Evolutionary conservation across 805 yeast species (phyloP).

Genomic region (Yarrowia porcina): DNA sequence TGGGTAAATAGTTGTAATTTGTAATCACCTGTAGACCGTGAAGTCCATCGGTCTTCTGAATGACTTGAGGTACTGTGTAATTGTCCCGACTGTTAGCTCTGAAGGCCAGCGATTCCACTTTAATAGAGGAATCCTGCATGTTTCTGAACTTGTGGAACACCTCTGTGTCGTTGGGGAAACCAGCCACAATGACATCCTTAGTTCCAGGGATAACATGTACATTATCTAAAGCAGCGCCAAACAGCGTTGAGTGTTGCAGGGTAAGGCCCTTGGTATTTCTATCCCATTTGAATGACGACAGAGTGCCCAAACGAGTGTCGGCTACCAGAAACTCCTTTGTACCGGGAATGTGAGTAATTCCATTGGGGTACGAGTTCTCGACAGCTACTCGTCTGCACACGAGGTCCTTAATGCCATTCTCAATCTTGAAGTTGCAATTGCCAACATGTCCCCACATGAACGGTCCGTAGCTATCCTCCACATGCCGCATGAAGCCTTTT

Average conservation of each 20-base stretch:
- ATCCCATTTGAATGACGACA: background rate
- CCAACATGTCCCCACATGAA: conserved; percentile 7
- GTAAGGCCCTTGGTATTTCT: background rate
- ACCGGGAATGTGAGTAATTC: background rate
- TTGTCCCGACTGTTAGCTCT: background rate
- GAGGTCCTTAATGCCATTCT: background rate
- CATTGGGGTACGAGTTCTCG: conserved; percentile 7
- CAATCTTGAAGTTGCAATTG: conserved; percentile 11
- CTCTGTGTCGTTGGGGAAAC: background rate
- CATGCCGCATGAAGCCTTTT: background rate
- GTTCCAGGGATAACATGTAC: conserved; percentile 1
- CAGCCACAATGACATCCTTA: conserved; percentile 6
- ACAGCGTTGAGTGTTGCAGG: background rate
- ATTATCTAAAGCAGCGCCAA: conserved; percentile 8
- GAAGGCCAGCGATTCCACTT: background rate
- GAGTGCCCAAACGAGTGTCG: background rate
- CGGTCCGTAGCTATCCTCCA: background rate
- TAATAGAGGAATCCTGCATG: background rate
- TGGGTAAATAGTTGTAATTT: background rate
- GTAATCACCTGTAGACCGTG: conserved; percentile 1
- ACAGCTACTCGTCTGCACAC: conserved; percentile 1
- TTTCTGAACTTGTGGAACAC: conserved; percentile 1
- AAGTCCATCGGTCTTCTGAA: background rate
- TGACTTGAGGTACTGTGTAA: background rate
- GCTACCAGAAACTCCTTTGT: background rate